These are phyloP conservation scores for Vanilla planifolia DNA, from an alignment of 106 monocot genomes.

Conservation along the genomic window DNA sequence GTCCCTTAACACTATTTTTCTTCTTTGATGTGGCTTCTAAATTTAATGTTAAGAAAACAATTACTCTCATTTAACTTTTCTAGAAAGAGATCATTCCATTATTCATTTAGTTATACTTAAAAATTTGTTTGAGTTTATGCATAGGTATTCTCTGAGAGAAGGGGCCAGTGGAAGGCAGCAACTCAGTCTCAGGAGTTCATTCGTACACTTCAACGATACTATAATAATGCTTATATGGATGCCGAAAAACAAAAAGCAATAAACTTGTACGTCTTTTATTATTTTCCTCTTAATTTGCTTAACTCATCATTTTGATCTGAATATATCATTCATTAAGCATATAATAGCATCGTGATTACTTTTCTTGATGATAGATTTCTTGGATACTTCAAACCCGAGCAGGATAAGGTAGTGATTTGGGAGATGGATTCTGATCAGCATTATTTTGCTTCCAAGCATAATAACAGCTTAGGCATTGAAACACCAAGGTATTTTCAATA, in stretches of 20 bases:
- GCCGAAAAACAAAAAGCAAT: constrained; percentile 93
- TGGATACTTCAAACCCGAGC: constrained; percentile 83
- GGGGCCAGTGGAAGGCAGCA: constrained; percentile 2
- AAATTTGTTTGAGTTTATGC: no score
- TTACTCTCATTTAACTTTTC: no score
- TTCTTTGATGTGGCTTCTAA: no score
- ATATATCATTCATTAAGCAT: neutral
- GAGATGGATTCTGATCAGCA: constrained; percentile 67
- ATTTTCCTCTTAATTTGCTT: constrained; percentile 9
- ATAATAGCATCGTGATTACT: neutral
- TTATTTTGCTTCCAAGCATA: constrained; percentile 43
- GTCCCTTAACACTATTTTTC: no score
- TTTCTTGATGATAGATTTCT: constrained; percentile 59
- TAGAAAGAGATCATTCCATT: no score
- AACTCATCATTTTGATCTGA: neutral
- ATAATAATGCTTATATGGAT: constrained; percentile 4
- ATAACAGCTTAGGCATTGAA: constrained; percentile 30
- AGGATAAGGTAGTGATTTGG: constrained; percentile 67
- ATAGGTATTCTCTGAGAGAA: no score
- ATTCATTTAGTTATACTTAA: no score
- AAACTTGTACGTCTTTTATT: constrained; percentile 74
- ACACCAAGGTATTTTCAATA: constrained; percentile 36
- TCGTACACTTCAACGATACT: neutral
- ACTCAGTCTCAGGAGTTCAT: neutral
- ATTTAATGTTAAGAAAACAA: no score